Conservation (phyloP, 2,329 filamentous ascomycete species). For the Pseudogymnoascus sp. region DNA sequence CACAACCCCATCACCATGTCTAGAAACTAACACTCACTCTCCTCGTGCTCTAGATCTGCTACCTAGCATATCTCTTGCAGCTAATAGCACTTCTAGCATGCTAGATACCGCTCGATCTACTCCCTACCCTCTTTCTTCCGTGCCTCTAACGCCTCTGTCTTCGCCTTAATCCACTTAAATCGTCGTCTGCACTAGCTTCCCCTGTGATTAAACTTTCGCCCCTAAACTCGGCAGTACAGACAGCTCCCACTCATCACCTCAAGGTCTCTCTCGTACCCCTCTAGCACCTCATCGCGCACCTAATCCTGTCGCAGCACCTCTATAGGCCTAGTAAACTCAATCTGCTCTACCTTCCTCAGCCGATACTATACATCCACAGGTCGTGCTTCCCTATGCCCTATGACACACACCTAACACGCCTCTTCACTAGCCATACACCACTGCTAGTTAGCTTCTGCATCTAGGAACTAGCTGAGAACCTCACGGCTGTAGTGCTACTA, state of each 20-base stretch:
- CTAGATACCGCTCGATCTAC: background rate
- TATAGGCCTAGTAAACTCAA: background rate
- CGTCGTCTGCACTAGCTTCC: background rate
- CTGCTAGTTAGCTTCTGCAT: conserved; percentile 11
- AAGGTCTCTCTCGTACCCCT: conserved; percentile 9
- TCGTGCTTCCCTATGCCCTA: background rate
- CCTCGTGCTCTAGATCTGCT: background rate
- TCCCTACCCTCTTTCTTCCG: background rate
- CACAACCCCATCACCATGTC: background rate
- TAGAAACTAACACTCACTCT: background rate
- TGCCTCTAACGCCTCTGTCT: background rate
- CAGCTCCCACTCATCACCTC: conserved; percentile 7
- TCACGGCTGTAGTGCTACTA: conserved; percentile 10
- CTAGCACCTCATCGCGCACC: background rate
- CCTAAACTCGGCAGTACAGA: background rate
- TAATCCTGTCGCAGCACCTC: conserved; percentile 11
- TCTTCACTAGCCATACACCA: conserved; percentile 11
- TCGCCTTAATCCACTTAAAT: background rate
- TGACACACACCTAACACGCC: background rate
- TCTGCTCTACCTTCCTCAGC: background rate
- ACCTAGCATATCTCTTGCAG: conserved; percentile 1
- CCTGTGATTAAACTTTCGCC: background rate
- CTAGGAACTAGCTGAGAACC: conserved; percentile 15
- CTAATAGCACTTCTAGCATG: conserved; percentile 8
- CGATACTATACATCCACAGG: background rate